phyloP scores from a whole-genome alignment of 768 basidiomycete species.

The Favolaschia claudopus region DNA sequence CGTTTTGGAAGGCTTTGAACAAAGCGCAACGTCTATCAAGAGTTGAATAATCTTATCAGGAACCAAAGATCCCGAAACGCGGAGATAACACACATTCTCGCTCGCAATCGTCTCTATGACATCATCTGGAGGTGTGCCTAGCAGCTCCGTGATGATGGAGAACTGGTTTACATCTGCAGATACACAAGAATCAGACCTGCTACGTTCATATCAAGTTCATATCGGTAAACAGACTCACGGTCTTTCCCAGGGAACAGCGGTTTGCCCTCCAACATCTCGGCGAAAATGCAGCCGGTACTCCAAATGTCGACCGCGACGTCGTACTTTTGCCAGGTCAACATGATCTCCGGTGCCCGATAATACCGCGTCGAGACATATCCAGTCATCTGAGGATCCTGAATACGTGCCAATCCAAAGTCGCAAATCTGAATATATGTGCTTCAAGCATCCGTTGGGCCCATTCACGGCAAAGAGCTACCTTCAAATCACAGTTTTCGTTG shows the following conservation, averaged over 20 bases:
- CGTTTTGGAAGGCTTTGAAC: slow-evolving; percentile 98
- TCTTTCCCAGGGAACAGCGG: slow-evolving; percentile 99
- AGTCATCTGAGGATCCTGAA: slow-evolving; percentile 99
- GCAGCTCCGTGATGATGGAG: slow-evolving; percentile 97
- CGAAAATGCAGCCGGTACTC: slow-evolving; percentile 99
- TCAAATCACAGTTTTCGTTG: slow-evolving; percentile 99
- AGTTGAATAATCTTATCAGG: slow-evolving; percentile 19
- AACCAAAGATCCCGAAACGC: background rate
- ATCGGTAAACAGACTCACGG: slow-evolving; percentile 66
- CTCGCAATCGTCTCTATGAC: slow-evolving; percentile 98
- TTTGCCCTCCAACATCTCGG: slow-evolving; percentile 99
- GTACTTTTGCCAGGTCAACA: slow-evolving; percentile 99
- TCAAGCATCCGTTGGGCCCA: slow-evolving; percentile 1
- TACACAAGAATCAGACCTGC: slow-evolving; percentile 5
- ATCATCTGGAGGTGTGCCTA: slow-evolving; percentile 99
- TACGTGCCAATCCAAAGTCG: slow-evolving; percentile 97
- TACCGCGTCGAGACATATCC: slow-evolving; percentile 99
- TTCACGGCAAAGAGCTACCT: slow-evolving; percentile 56
- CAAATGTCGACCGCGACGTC: slow-evolving; percentile 99
- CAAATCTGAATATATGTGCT: slow-evolving; percentile 72
- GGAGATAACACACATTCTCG: slow-evolving; percentile 78
- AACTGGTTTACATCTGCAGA: slow-evolving; percentile 98
- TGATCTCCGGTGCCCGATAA: slow-evolving; percentile 99
- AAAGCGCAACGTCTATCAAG: slow-evolving; percentile 88
- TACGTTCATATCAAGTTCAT: slow-evolving; percentile 8